phyloP scores from a whole-genome alignment of 805 yeast genomes.

The Yamadazyma tumulicola region DNA sequence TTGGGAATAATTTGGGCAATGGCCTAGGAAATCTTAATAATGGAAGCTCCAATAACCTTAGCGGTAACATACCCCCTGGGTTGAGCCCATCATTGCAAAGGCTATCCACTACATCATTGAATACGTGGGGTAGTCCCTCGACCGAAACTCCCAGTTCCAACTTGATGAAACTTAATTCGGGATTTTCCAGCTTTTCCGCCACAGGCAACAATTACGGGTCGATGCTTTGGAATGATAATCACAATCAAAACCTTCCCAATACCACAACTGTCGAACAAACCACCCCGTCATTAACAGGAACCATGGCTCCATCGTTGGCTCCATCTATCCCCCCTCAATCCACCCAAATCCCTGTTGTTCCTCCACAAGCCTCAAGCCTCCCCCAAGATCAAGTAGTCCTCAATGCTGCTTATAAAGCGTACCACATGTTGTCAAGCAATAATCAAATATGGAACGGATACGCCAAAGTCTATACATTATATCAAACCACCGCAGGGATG shows the following conservation, averaged over 20 bases:
- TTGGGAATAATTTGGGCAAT: background rate
- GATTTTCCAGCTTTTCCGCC: slow-evolving; percentile 3
- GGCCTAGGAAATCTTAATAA: background rate
- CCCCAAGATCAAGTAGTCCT: slow-evolving; percentile 26
- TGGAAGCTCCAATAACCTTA: background rate
- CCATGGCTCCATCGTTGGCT: slow-evolving; percentile 1
- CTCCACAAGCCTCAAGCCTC: slow-evolving; percentile 1
- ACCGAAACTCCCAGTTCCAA: slow-evolving; percentile 5
- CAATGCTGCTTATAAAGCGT: slow-evolving; percentile 39
- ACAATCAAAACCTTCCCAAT: background rate
- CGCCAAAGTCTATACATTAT: slow-evolving; percentile 32
- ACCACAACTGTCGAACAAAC: slow-evolving; percentile 3
- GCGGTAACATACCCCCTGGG: slow-evolving; percentile 4
- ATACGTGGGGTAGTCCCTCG: slow-evolving; percentile 4
- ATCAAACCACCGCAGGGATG: slow-evolving; percentile 27
- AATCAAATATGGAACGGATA: slow-evolving; percentile 36
- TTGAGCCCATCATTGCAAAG: slow-evolving; percentile 2
- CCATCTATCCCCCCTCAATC: background rate
- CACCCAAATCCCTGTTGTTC: background rate
- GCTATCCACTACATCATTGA: slow-evolving; percentile 1
- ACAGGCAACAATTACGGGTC: slow-evolving; percentile 30
- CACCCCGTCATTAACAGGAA: background rate
- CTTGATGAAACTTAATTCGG: slow-evolving; percentile 5
- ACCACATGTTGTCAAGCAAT: slow-evolving; percentile 29
- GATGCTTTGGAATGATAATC: slow-evolving; percentile 12